Evolutionary conservation across 2,329 filamentous ascomycete species (phyloP).

Genomic region (Dothistroma septosporum): DNA sequence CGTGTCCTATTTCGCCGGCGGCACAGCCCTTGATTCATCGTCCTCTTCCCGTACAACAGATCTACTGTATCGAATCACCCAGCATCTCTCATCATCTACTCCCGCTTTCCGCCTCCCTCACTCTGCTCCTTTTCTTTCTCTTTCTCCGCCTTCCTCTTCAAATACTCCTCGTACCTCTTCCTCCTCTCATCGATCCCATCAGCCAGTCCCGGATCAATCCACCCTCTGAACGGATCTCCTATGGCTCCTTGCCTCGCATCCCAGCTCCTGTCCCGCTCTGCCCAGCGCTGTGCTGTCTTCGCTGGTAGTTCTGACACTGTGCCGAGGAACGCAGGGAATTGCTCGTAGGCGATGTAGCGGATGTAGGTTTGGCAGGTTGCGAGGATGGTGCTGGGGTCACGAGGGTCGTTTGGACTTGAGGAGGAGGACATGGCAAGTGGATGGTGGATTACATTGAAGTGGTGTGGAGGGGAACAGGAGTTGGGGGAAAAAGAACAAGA

Average conservation of each 20-base stretch:
- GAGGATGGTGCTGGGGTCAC: slow-evolving; percentile 14
- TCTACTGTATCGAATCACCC: background rate
- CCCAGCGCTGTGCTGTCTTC: slow-evolving; percentile 15
- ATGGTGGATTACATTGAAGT: background rate
- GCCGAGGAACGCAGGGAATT: slow-evolving; percentile 14
- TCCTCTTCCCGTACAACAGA: too few species aligned
- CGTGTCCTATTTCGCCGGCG: background rate
- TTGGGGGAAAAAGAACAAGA: background rate
- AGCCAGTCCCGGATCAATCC: slow-evolving; percentile 19
- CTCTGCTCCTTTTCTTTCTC: background rate
- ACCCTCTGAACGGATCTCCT: slow-evolving; percentile 19
- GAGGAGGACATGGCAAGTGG: slow-evolving; percentile 6
- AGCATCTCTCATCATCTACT: background rate
- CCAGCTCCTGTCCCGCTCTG: slow-evolving; percentile 18
- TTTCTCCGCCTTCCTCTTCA: slow-evolving; percentile 5
- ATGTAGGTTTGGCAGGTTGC: slow-evolving; percentile 11
- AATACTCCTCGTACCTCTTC: slow-evolving; percentile 11
- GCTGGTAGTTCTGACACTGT: slow-evolving; percentile 15
- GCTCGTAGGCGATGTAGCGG: slow-evolving; percentile 13
- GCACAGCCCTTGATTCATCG: background rate
- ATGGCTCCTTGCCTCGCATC: slow-evolving; percentile 22
- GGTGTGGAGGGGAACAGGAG: background rate
- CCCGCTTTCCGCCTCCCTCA: background rate
- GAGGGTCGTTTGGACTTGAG: slow-evolving; percentile 14
- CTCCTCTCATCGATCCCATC: slow-evolving; percentile 20